Base-by-base conservation (phyloP, 2,329 filamentous ascomycete genomes). In the Talaromyces sp. region DNA sequence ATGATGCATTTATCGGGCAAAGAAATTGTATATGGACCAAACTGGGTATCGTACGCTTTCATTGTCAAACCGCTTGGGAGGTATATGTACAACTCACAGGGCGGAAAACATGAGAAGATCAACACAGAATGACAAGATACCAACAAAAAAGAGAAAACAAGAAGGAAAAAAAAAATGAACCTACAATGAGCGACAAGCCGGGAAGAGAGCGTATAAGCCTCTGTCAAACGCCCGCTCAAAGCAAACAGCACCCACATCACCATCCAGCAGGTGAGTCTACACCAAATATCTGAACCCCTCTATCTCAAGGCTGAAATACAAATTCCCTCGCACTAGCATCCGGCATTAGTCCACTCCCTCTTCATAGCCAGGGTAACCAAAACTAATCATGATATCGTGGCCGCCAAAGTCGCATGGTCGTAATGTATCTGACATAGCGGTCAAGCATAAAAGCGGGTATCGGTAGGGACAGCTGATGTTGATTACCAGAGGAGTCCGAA, bases 31-130 rank as follows among this genome's bases (percentile, higher is more conserved):
- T 39, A 36, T 16, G 33, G 33, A 40, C 30, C 20, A 47, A 32
- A 49, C 32, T 61, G 65, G 63, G 67, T 70, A 72, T 70, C 66
- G 61, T 69, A 70, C 66, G 68, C 65, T 71, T 69, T 70, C 66
- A 68, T 71, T 70, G 64, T 59, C 63, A 69, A 65, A 66, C 66
- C 65, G 65, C 65, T 64, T 56, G 49, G 60, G 61, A 66, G 66
- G 62, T 72, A 72, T 72, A 72, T 72, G 70, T 72, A 73, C 70
- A 72, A 61, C 61, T 64, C 62, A 64, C 60, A 62, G 46, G 56
- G 56, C 51, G 59, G 59, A 61, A 56, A 44, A 64, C 47, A 60
- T 50, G 39, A 46, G 50, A 59, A 54, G 55, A 62, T 61, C 45
- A 58, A 64, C 50, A 66, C 49, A 61, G 54, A 55, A 62, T 40